A percentile compares a stretch with the other conserved stretches of the same genome.
These are phyloP conservation scores for Phytophthora pinifolia DNA, from an alignment of 352 stramenopile genomes.

Conservation along the genomic window DNA sequence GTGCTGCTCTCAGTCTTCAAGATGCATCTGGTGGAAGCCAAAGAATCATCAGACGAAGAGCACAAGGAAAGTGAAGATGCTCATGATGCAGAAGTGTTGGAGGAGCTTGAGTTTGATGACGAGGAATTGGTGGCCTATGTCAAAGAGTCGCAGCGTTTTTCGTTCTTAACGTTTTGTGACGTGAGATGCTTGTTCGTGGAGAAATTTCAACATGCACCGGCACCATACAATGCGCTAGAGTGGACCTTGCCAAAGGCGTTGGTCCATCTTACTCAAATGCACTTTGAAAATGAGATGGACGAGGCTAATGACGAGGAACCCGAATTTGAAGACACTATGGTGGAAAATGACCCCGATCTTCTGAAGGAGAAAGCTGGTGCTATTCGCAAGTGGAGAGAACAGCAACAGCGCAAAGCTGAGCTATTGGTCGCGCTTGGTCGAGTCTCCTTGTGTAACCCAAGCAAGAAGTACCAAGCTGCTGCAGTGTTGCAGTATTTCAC, in stretches of 20 bases:
- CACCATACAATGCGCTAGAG: slow-evolving; percentile 62
- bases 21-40: slow-evolving; percentile 67
- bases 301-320: slow-evolving; percentile 54
- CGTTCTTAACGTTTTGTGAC: slow-evolving; percentile 83
- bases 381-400: slow-evolving; percentile 27
- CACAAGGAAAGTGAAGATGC: slow-evolving; percentile 32
- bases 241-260: slow-evolving; percentile 74
- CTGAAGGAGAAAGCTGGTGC: slow-evolving; percentile 26
- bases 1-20: slow-evolving; percentile 62
- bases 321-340: slow-evolving; percentile 30
- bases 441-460: slow-evolving; percentile 80
- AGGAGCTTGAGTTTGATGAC: slow-evolving; percentile 66
- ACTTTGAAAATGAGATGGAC: slow-evolving; percentile 79
- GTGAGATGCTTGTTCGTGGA: slow-evolving; percentile 81
- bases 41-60: slow-evolving; percentile 26
- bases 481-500: slow-evolving; percentile 71
- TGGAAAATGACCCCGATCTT: slow-evolving; percentile 16
- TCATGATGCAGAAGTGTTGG: slow-evolving; percentile 18
- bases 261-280: slow-evolving; percentile 73
- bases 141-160: slow-evolving; percentile 56
- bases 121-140: slow-evolving; percentile 53
- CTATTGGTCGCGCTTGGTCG: slow-evolving; percentile 69
- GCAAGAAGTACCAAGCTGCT: slow-evolving; percentile 78
- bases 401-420: slow-evolving; percentile 56
- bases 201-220: slow-evolving; percentile 62